Base-by-base conservation (phyloP, 2,329 filamentous ascomycete species). In the Claviceps quebecensis region DNA sequence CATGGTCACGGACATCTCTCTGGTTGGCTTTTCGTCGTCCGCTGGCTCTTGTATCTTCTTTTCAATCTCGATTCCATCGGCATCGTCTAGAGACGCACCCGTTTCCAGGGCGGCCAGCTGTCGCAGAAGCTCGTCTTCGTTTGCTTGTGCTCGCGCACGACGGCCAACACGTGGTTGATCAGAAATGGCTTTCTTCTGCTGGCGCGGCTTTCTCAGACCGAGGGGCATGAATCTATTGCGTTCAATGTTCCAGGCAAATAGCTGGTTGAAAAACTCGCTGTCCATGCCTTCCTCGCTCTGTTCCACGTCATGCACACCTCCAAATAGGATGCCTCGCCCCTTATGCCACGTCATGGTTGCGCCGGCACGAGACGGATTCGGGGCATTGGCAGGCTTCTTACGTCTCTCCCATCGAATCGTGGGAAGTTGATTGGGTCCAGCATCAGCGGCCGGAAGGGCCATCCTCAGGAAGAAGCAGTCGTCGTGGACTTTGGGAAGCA, bases 271-370 rank as follows among this genome's bases (percentile, higher is more conserved):
- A 69, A 98, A 98, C 65, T 96, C 90, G 63, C 87, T 95, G 51
- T 98, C 91, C 58, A 98, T 95, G 3, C 87, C 89, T 65, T 98
- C 93, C 64, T 95, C 90, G 56, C 80, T 91, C 63, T 90, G 79
- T 65, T 95, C 88, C 0, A 94, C 85, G 59, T 95, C 90, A 60
- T 96, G 88, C 4, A 98, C 93, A 49, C 93, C 93, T 45, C 93
- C 93, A 64, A 97, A 97, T 60, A 88, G 70, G 52, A 98, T 91
- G 1, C 93, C 93, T 54, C 93, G 81, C 0, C 91, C 90, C 67
- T 91, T 93, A 69, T 98, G 93, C 65, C 84, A 87, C 0, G 88
- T 81, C 90, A 97, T 97, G 2, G 91, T 97, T 1, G 88, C 82
- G 36, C 93, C 93, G 3, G 89, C 90, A 22, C 93, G 81, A 13